Percentiles rank a stretch among this genome's conserved stretches.
Evolutionary conservation across 2,329 filamentous ascomycete species (phyloP).

Genomic region (Beauveria rudraprayagi): DNA sequence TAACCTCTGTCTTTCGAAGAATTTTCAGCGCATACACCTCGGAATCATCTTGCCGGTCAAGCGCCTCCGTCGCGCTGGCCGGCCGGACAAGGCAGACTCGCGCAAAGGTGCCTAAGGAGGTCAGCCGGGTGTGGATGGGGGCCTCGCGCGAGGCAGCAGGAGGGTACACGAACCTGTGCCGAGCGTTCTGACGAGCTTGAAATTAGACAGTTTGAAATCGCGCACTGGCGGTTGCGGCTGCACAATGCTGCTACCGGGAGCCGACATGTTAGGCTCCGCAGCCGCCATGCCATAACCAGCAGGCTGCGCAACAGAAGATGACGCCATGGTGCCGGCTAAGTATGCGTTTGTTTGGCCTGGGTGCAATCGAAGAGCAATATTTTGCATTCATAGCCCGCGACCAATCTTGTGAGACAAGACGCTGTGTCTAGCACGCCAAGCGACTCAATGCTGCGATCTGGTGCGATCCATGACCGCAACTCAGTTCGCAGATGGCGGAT

Average conservation of each 20-base stretch:
- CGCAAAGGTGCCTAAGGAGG: slow-evolving; percentile 61
- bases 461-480: slow-evolving; percentile 5
- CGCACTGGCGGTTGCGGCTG: slow-evolving; percentile 20
- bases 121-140: neutral
- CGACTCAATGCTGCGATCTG: neutral
- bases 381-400: neutral
- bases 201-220: slow-evolving; percentile 43
- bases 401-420: neutral
- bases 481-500: neutral
- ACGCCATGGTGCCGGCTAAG: neutral
- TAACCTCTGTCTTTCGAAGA: slow-evolving; percentile 63
- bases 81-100: slow-evolving; percentile 71
- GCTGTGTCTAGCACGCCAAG: neutral
- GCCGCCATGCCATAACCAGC: neutral
- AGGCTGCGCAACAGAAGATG: slow-evolving; percentile 4
- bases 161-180: slow-evolving; percentile 53
- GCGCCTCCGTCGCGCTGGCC: slow-evolving; percentile 36
- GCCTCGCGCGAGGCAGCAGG: slow-evolving; percentile 3
- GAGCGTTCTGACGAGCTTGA: slow-evolving; percentile 65
- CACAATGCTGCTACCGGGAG: neutral
- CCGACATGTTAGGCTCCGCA: neutral
- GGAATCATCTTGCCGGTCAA: slow-evolving; percentile 28
- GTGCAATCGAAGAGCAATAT: neutral
- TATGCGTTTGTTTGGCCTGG: neutral
- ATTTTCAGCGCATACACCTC: slow-evolving; percentile 76